A percentile compares a stretch with the other conserved stretches of the same genome.
Evolutionary conservation across 805 yeast genomes (phyloP).

Genomic region (Zygotorulaspora florentina): DNA sequence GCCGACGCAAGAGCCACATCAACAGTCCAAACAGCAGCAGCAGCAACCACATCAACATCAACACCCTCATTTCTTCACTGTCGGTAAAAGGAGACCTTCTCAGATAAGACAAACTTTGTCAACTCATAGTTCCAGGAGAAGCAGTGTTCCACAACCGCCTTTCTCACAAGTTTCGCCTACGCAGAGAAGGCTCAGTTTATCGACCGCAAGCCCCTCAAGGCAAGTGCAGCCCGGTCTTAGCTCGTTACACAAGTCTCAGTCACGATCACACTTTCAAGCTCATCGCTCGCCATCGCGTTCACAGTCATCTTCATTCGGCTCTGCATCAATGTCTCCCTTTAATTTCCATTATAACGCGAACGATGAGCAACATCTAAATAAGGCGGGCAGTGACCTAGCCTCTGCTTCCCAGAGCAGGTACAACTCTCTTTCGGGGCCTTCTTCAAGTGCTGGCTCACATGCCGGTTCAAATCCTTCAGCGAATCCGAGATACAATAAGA

Average conservation of each 20-base stretch:
- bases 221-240: neutral
- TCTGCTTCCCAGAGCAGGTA: conserved; percentile 3
- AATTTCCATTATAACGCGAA: conserved; percentile 2
- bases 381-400: conserved; percentile 1
- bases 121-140: conserved; percentile 12
- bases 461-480: conserved; percentile 7
- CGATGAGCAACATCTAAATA: conserved; percentile 3
- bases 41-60: conserved; percentile 12
- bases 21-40: conserved; percentile 33
- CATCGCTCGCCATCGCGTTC: conserved; percentile 10
- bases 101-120: conserved; percentile 10
- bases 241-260: neutral
- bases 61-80: conserved; percentile 17
- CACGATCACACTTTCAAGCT: conserved; percentile 2
- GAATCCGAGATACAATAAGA: conserved; percentile 1
- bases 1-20: conserved; percentile 1
- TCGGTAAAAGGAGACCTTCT: conserved; percentile 4
- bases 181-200: conserved; percentile 10
- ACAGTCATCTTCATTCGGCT: conserved; percentile 10
- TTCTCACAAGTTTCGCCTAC: conserved; percentile 8
- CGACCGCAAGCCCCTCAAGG: conserved; percentile 9
- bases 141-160: conserved; percentile 12
- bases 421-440: conserved; percentile 7
- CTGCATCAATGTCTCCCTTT: conserved; percentile 9
- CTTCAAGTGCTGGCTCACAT: conserved; percentile 9